phyloP scores from a whole-genome alignment of 768 basidiomycete species.

The Amanita rimosa region DNA sequence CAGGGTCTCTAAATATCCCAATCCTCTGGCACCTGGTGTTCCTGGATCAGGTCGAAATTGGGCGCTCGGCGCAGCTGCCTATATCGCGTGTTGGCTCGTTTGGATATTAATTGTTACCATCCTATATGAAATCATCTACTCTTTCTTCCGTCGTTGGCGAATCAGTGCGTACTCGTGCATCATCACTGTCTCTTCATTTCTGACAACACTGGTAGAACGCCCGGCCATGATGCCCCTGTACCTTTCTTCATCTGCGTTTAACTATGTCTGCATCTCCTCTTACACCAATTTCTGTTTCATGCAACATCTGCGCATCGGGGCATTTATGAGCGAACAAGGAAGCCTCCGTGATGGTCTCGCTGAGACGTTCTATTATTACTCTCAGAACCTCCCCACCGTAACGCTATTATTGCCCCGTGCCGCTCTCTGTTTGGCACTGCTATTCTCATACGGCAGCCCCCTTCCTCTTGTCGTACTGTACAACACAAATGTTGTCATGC shows the following conservation, averaged over 20 bases:
- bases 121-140: conserved; percentile 69
- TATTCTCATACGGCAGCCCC: conserved; percentile 51
- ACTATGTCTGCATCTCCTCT: conserved; percentile 63
- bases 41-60: conserved; percentile 68
- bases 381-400: conserved; percentile 79
- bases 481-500: conserved; percentile 21
- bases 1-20: conserved; percentile 69
- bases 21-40: conserved; percentile 55
- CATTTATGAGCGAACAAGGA: conserved; percentile 44
- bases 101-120: conserved; percentile 68
- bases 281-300: conserved; percentile 81
- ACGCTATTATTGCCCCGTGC: conserved; percentile 78
- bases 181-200: background rate
- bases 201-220: conserved; percentile 41
- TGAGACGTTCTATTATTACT: conserved; percentile 77
- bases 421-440: conserved; percentile 58
- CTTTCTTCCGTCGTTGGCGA: conserved; percentile 67
- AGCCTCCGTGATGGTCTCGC: conserved; percentile 42
- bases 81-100: conserved; percentile 69
- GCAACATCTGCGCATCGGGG: conserved; percentile 63
- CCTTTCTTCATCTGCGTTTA: conserved; percentile 69
- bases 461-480: conserved; percentile 34
- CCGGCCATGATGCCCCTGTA: conserved; percentile 78
- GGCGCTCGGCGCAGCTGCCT: conserved; percentile 75
- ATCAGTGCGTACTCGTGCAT: conserved; percentile 46